phyloP scores from a whole-genome alignment of 495 filamentous ascomycete species.

The Neurospora terricola region DNA sequence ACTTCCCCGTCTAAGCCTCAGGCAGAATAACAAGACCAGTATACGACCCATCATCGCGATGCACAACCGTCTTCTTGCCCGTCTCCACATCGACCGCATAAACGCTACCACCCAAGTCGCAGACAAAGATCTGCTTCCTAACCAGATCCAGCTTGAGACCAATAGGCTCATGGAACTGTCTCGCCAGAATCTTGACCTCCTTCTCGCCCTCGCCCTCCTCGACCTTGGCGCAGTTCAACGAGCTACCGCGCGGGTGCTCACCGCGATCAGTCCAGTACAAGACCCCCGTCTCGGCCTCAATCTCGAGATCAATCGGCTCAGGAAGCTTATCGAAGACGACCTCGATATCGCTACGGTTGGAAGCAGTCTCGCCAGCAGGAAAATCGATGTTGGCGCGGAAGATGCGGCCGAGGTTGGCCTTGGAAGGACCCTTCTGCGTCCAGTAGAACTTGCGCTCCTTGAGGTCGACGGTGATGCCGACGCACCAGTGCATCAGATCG shows the following conservation, averaged over 20 bases:
- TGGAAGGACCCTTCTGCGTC: slow-evolving; percentile 46
- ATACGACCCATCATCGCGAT: slow-evolving; percentile 3
- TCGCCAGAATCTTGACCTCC: slow-evolving; percentile 13
- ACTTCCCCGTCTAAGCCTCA: not conserved
- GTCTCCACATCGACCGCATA: slow-evolving; percentile 31
- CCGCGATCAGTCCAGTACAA: slow-evolving; percentile 50
- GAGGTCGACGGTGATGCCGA: slow-evolving; percentile 37
- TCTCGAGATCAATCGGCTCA: slow-evolving; percentile 46
- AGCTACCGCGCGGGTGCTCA: slow-evolving; percentile 38
- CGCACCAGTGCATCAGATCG: slow-evolving; percentile 39
- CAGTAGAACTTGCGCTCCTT: slow-evolving; percentile 36
- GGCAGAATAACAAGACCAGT: not conserved
- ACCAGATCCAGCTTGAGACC: slow-evolving; percentile 32
- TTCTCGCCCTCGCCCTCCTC: not conserved
- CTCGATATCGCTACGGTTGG: slow-evolving; percentile 30
- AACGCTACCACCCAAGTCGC: slow-evolving; percentile 34
- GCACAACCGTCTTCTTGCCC: slow-evolving; percentile 17
- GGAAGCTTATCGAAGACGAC: slow-evolving; percentile 33
- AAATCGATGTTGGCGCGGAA: slow-evolving; percentile 31
- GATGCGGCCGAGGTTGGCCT: slow-evolving; percentile 34
- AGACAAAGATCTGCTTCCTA: slow-evolving; percentile 26
- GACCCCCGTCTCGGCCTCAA: slow-evolving; percentile 27
- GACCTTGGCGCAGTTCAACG: slow-evolving; percentile 24
- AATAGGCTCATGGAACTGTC: slow-evolving; percentile 41
- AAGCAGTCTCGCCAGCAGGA: slow-evolving; percentile 6